Conservation (phyloP, 1,284 basidiomycete genomes). For the Meripilus lineatus region DNA sequence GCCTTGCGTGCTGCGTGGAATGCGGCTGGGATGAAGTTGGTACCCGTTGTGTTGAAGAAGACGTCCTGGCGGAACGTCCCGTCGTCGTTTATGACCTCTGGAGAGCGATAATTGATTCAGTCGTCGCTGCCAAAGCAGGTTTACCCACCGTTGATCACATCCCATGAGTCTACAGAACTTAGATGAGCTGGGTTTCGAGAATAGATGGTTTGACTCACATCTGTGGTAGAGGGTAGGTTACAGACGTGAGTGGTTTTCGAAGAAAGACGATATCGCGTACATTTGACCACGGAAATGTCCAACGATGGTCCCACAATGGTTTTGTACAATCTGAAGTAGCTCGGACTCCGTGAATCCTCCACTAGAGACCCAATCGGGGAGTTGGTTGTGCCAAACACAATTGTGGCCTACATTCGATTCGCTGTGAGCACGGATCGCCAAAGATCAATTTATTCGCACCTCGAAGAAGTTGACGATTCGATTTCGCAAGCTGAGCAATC, state of each 20-base stretch:
- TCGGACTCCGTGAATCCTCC: conserved; percentile 34
- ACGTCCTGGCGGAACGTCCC: conserved; percentile 39
- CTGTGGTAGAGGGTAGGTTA: conserved; percentile 5
- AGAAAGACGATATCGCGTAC: conserved; percentile 22
- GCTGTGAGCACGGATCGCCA: background rate
- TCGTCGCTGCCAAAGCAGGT: background rate
- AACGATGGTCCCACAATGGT: conserved; percentile 38
- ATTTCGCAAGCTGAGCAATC: conserved; percentile 38
- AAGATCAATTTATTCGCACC: conserved; percentile 20
- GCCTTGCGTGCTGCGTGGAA: conserved; percentile 35
- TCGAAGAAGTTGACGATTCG: conserved; percentile 37
- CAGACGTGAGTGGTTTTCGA: background rate
- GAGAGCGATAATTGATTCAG: background rate
- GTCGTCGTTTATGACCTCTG: conserved; percentile 49
- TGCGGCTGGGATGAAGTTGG: conserved; percentile 34
- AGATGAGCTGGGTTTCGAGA: background rate
- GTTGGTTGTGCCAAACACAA: conserved; percentile 48
- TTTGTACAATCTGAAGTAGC: conserved; percentile 36
- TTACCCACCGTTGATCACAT: conserved; percentile 27
- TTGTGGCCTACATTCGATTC: conserved; percentile 27
- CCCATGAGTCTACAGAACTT: conserved; percentile 21
- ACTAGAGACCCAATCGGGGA: conserved; percentile 40
- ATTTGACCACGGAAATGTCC: conserved; percentile 42
- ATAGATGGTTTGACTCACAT: conserved; percentile 10
- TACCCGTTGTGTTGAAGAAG: conserved; percentile 39